Conservation (phyloP, 352 stramenopile genomes). For the Nothophytophthora sp. region DNA sequence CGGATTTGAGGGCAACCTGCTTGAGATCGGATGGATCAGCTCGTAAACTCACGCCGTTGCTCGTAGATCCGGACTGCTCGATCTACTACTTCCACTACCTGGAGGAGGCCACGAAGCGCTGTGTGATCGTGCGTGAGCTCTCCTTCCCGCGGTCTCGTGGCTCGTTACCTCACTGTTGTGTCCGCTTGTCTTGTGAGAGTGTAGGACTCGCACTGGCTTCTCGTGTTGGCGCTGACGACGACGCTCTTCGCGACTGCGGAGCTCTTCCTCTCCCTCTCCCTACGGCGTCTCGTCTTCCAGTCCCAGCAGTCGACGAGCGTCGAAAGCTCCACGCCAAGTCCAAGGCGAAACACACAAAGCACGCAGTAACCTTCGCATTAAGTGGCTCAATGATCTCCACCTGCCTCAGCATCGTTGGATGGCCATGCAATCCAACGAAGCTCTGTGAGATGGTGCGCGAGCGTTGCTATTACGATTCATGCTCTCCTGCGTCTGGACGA, state of each 20-base stretch:
- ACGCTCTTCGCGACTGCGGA: conserved; percentile 42
- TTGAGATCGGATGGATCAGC: too few relatives aligned
- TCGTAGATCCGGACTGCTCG: conserved; percentile 57
- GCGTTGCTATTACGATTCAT: neutral
- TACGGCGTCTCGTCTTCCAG: conserved; percentile 22
- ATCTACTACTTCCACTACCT: conserved; percentile 68
- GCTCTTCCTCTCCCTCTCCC: conserved; percentile 36
- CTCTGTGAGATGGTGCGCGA: neutral
- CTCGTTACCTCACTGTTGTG: neutral
- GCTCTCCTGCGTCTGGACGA: too few relatives aligned
- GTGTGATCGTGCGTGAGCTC: conserved; percentile 64
- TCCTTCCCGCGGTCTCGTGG: too few relatives aligned
- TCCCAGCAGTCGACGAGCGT: conserved; percentile 3
- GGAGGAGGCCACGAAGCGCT: conserved; percentile 42
- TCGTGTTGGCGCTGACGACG: conserved; percentile 33
- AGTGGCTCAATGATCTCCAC: neutral
- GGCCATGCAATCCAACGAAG: neutral
- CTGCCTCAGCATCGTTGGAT: neutral
- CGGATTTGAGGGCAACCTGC: neutral
- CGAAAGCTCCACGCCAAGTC: neutral
- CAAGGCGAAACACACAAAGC: neutral
- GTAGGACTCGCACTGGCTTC: conserved; percentile 43
- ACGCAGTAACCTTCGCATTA: neutral
- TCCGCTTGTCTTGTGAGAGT: neutral
- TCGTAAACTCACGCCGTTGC: neutral